Evolutionary conservation across 2,329 filamentous ascomycete genomes (phyloP), one percentile per base, ranked within the genome.

Genomic region (Monascus ruber): DNA sequence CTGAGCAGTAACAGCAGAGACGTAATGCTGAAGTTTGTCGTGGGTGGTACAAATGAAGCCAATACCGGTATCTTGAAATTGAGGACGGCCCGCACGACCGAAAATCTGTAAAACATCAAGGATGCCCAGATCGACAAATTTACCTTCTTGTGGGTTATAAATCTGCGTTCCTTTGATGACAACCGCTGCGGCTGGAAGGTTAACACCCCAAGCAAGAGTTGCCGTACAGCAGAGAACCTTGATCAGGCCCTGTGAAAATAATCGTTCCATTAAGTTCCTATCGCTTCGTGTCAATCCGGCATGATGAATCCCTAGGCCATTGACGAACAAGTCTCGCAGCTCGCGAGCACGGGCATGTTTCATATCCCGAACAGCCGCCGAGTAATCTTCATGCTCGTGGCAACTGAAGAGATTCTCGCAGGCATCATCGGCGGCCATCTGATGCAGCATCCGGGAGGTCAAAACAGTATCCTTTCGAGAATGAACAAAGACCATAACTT

Each of bases 401-500:
- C 87, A 85, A 55, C 94, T 87, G 45, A 98, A 87, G 0, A 98
- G 70, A 42, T 94, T 84, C 7, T 79, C 68, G 46, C 83, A 85
- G 33, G 78, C 74, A 31, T 94, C 74, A 28, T 96, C 88, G 2
- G 79, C 70, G 1, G 91, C 91, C 69, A 91, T 87, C 50, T 95
- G 81, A 45, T 84, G 79, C 25, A 98, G 69, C 68, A 82, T 85
- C 48, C 84, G 82, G 34, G 91, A 88, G 1, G 89, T 93, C 45
- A 83, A 76, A 48, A 94, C 78, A 0, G 93, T 98, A 51, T 99
- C 93, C 57, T 94, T 88, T 25, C 91, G 76, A 1, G 89, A 95
- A 60, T 98, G 93, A 7, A 98, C 93, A 60, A 99, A 98, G 0
- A 99, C 89, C 93, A 99, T 98, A 48, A 98, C 76, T 60, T 98